A percentile compares a stretch with the other conserved stretches of the same genome.
These are phyloP conservation scores for Aspergillus viridinutans DNA, from an alignment of 2,329 filamentous ascomycete species.

Conservation along the genomic window DNA sequence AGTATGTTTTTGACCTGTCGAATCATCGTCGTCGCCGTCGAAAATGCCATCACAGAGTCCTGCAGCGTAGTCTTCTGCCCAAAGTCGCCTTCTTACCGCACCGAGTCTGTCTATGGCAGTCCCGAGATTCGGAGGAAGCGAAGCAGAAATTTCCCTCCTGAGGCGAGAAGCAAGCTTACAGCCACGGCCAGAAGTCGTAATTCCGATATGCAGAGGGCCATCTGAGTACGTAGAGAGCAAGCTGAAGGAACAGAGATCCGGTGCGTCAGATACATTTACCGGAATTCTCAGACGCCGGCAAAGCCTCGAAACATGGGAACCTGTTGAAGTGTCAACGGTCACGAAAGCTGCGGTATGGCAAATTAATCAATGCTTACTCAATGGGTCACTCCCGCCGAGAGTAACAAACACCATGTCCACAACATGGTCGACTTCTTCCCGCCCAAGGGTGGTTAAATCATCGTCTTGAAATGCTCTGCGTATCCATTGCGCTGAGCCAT, in stretches of 20 bases:
- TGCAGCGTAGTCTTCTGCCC: constrained; percentile 64
- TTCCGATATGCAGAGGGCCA: constrained; percentile 87
- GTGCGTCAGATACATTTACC: constrained; percentile 86
- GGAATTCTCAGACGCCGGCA: constrained; percentile 81
- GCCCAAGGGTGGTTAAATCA: constrained; percentile 72
- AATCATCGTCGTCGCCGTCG: constrained; percentile 47
- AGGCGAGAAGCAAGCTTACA: constrained; percentile 91
- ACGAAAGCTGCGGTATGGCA: constrained; percentile 9
- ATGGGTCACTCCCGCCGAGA: constrained; percentile 45
- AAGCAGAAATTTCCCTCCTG: constrained; percentile 78
- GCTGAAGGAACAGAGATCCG: constrained; percentile 81
- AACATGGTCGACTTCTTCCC: constrained; percentile 68
- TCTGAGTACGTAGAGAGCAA: constrained; percentile 85
- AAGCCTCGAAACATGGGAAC: constrained; percentile 63
- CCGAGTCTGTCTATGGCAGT: constrained; percentile 73
- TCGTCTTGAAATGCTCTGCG: constrained; percentile 58
- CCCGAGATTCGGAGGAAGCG: constrained; percentile 71
- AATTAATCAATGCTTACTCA: constrained; percentile 41
- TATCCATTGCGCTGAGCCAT: constrained; percentile 41
- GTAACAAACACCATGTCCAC: constrained; percentile 95
- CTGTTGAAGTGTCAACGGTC: constrained; percentile 37
- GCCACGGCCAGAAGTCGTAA: constrained; percentile 90
- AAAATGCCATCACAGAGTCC: constrained; percentile 42
- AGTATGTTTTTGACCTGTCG: constrained; percentile 60
- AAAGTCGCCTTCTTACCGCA: constrained; percentile 64